Evolutionary conservation across 257 asterid genomes (phyloP), one percentile per base, ranked within the genome.

Genomic region (Leptodermis oblonga): DNA sequence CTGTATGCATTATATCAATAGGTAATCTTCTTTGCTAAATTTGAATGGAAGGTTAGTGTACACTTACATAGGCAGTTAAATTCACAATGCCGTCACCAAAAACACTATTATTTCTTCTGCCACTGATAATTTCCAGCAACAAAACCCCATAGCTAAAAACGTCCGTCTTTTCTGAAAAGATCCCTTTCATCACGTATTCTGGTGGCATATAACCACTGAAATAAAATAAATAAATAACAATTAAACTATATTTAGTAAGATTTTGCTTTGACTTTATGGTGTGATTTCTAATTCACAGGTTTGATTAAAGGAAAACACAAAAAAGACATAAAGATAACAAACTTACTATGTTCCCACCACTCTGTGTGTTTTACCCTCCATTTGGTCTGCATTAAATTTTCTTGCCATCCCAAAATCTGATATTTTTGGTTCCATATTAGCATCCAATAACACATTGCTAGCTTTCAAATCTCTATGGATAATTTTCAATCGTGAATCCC

Each of bases 401-500:
- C 77, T 73, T 26, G 84, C 84, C 74, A 76, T 70, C n/a, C 84
- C 84, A 54, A 80, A 80, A 69, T 76, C 84, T 45, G 84, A 76
- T 30, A 80, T 80, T 63, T 80, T 80, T 23, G 84, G 81, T 6
- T 76, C 48, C 81, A 80, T 65, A 13, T 43, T 31, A 8, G 65
- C 68, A 64, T 80, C 79, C 22, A 80, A 49, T 30, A 76, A 61
- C 36, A 80, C 59, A 48, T 80, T 80, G 71, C 84, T 70, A 10
- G 84, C 74, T 66, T 80, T 80, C 31, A 80, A 66, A 67, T 80
- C 84, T 46, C 84, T 70, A 9, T 80, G 84, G 33, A 80, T 73
- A 18, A 80, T 76, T 61, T 55, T 74, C 31, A 78, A 31, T 60
- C 79, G 75, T 6, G 82, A 78, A 45, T 78, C 79, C 10, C 70